Percentiles rank a stretch among this genome's conserved stretches.
phyloP scores from a whole-genome alignment of 768 basidiomycete species.

The Rhodotorula sphaerocarpa region DNA sequence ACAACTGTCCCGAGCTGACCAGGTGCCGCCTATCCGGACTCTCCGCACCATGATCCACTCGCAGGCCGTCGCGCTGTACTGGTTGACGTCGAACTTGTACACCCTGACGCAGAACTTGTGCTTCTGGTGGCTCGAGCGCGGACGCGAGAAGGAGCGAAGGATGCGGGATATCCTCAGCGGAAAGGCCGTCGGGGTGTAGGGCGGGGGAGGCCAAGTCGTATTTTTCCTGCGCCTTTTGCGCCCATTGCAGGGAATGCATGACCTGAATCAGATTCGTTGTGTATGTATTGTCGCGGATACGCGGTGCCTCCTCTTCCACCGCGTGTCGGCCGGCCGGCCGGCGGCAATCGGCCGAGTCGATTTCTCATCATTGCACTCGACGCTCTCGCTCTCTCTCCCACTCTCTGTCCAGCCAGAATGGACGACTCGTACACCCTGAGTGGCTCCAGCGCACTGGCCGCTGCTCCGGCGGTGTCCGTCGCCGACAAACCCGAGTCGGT shows the following conservation, averaged over 20 bases:
- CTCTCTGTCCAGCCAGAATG: not conserved
- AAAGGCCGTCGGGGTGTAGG: slow-evolving; percentile 2
- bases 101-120: slow-evolving; percentile 42
- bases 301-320: too few species aligned
- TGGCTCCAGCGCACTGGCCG: not conserved
- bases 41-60: not conserved
- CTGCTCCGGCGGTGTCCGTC: not conserved
- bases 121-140: slow-evolving; percentile 31
- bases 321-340: not conserved
- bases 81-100: slow-evolving; percentile 43
- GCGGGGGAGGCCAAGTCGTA: too few species aligned
- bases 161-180: slow-evolving; percentile 11
- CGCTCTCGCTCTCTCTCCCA: not conserved
- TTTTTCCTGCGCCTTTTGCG: too few species aligned
- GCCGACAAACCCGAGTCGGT: slow-evolving; percentile 13
- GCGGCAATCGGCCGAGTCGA: not conserved
- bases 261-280: too few species aligned
- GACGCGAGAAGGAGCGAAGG: slow-evolving; percentile 2
- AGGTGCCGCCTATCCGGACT: not conserved
- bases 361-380: not conserved
- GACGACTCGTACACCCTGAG: slow-evolving; percentile 2
- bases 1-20: not conserved
- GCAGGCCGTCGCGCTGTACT: slow-evolving; percentile 44
- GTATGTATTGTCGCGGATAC: too few species aligned
- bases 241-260: too few species aligned